Conservation (phyloP, 2,329 filamentous ascomycete genomes). For the Beauveria varroae region DNA sequence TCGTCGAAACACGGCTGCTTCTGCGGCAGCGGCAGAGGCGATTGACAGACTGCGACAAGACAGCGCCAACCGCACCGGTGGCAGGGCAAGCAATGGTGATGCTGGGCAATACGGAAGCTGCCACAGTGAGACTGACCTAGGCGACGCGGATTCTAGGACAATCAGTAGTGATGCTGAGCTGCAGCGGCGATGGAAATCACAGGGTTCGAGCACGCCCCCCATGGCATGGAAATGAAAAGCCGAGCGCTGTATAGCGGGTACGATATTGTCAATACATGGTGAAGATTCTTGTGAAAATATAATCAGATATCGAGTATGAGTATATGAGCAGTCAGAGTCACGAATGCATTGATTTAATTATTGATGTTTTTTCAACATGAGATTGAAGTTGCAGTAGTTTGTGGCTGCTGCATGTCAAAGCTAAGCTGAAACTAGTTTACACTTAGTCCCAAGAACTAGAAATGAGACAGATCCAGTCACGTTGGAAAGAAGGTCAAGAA, state of each 20-base stretch:
- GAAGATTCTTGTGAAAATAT: neutral
- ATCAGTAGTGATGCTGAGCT: constrained; percentile 13
- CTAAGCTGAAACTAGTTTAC: neutral
- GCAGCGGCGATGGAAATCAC: constrained; percentile 5
- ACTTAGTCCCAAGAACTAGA: neutral
- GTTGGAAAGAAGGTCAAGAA: neutral
- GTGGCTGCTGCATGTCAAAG: neutral
- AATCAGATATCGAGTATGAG: neutral
- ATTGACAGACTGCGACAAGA: constrained; percentile 2
- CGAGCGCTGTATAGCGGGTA: neutral
- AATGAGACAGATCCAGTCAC: neutral
- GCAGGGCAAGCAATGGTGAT: neutral
- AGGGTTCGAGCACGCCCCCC: neutral
- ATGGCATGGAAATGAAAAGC: neutral
- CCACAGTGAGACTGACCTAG: constrained; percentile 13
- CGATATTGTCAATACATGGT: neutral
- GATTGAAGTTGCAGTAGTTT: neutral
- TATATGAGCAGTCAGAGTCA: neutral
- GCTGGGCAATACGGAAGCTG: neutral
- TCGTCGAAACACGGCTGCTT: constrained; percentile 4
- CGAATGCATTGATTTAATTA: neutral
- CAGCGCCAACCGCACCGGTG: neutral
- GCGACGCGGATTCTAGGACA: constrained; percentile 11
- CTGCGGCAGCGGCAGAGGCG: neutral
- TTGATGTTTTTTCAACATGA: neutral